Percentiles rank a stretch among this genome's conserved stretches.
phyloP scores from a whole-genome alignment of 208 protist species.

The Wallacemonas sp. region DNA sequence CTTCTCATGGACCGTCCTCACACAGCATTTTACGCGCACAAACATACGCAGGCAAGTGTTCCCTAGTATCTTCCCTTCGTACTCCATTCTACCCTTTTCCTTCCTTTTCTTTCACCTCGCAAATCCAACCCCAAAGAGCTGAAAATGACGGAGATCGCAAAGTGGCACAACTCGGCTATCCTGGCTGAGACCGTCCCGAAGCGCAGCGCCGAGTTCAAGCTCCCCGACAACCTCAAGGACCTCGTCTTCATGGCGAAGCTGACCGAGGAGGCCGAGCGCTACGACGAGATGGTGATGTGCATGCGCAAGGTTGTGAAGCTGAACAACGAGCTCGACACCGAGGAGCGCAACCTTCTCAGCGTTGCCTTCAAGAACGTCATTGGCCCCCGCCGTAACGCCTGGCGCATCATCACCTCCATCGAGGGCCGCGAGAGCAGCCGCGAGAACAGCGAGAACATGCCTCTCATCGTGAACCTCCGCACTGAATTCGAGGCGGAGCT shows the following conservation, averaged over 20 bases:
- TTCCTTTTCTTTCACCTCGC: neutral
- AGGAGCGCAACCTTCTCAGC: constrained; percentile 99
- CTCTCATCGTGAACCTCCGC: constrained; percentile 95
- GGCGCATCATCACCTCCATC: constrained; percentile 98
- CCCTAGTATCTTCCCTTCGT: neutral
- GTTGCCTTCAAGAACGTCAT: constrained; percentile 99
- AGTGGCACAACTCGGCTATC: constrained; percentile 81
- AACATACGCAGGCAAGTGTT: too few relatives aligned
- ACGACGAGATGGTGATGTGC: constrained; percentile 98
- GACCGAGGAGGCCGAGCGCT: constrained; percentile 98
- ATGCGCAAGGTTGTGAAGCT: constrained; percentile 98
- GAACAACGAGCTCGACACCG: constrained; percentile 96
- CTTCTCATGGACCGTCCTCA: neutral
- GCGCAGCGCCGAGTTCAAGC: constrained; percentile 65
- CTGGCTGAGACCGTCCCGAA: constrained; percentile 81
- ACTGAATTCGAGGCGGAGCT: constrained; percentile 98
- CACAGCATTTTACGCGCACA: too few relatives aligned
- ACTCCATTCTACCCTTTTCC: constrained; percentile 12
- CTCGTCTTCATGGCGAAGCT: constrained; percentile 97
- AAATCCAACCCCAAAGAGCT: neutral
- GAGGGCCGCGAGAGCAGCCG: constrained; percentile 96
- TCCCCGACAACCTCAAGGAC: constrained; percentile 83
- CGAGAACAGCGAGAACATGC: constrained; percentile 87
- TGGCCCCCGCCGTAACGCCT: constrained; percentile 97
- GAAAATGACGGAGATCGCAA: constrained; percentile 75